Conservation (phyloP, 2,329 filamentous ascomycete species). For the Aspergillus ibericus region DNA sequence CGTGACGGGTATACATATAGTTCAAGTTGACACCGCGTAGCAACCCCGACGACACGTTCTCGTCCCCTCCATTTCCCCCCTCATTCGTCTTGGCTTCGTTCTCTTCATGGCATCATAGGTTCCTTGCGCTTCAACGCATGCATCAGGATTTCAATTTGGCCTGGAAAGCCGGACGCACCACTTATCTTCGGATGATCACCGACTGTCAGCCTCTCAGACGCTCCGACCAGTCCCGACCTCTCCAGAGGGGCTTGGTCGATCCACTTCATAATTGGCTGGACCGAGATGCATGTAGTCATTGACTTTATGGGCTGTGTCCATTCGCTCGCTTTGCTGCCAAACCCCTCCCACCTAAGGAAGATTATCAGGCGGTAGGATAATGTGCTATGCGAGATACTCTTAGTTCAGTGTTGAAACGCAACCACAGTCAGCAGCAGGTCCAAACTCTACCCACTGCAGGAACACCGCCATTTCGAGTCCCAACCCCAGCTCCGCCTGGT, state of each 20-base stretch:
- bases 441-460: conserved; percentile 19
- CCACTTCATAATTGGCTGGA: conserved; percentile 11
- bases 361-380: neutral
- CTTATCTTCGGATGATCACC: conserved; percentile 11
- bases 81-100: conserved; percentile 18
- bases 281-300: conserved; percentile 5
- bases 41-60: conserved; percentile 18
- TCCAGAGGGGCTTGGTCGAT: conserved; percentile 4
- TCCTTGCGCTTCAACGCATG: conserved; percentile 6
- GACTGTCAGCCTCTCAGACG: conserved; percentile 10
- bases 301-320: neutral
- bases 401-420: neutral
- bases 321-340: neutral
- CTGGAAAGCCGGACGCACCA: conserved; percentile 14
- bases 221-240: conserved; percentile 17
- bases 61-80: conserved; percentile 7
- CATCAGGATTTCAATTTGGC: conserved; percentile 16
- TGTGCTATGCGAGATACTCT: conserved; percentile 9
- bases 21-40: conserved; percentile 15
- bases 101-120: conserved; percentile 12
- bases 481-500: conserved; percentile 8
- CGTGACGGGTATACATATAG: conserved; percentile 11
- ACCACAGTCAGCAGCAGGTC: conserved; percentile 5
- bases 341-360: neutral
- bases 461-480: conserved; percentile 22